Conservation (phyloP, 208 protist genomes). For the Trypanosoma platydactyli region DNA sequence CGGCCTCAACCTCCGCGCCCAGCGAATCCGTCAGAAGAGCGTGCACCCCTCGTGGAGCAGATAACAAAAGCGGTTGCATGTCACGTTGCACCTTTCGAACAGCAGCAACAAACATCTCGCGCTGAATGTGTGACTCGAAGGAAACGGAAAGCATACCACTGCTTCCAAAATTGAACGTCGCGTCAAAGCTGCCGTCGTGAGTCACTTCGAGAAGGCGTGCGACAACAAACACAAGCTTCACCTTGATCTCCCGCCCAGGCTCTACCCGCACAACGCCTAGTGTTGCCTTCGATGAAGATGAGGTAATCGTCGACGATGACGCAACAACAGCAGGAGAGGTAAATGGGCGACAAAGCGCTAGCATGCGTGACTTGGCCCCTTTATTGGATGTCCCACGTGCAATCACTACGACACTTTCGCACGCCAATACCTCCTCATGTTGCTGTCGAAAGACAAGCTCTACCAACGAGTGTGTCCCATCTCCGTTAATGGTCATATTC, state of each 20-base stretch:
- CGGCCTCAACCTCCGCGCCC: slow-evolving; percentile 55
- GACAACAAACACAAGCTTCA: slow-evolving; percentile 70
- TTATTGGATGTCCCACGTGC: slow-evolving; percentile 37
- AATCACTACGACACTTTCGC: slow-evolving; percentile 72
- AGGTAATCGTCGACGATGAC: slow-evolving; percentile 12
- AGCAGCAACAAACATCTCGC: slow-evolving; percentile 85
- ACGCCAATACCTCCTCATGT: slow-evolving; percentile 74
- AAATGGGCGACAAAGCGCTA: slow-evolving; percentile 60
- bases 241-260: slow-evolving; percentile 42
- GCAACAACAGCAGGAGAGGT: not conserved
- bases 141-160: slow-evolving; percentile 80
- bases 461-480: slow-evolving; percentile 45
- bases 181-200: slow-evolving; percentile 77
- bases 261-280: slow-evolving; percentile 24
- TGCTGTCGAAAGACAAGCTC: slow-evolving; percentile 71
- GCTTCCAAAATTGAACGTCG: slow-evolving; percentile 81
- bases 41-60: slow-evolving; percentile 35
- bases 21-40: slow-evolving; percentile 52
- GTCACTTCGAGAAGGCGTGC: slow-evolving; percentile 68
- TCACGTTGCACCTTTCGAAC: slow-evolving; percentile 51
- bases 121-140: slow-evolving; percentile 89
- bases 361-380: slow-evolving; percentile 43
- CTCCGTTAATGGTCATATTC: slow-evolving; percentile 30
- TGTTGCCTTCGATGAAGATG: slow-evolving; percentile 20
- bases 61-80: slow-evolving; percentile 16